Conservation (phyloP, 2,329 filamentous ascomycete genomes). For the Juglanconis oblonga region DNA sequence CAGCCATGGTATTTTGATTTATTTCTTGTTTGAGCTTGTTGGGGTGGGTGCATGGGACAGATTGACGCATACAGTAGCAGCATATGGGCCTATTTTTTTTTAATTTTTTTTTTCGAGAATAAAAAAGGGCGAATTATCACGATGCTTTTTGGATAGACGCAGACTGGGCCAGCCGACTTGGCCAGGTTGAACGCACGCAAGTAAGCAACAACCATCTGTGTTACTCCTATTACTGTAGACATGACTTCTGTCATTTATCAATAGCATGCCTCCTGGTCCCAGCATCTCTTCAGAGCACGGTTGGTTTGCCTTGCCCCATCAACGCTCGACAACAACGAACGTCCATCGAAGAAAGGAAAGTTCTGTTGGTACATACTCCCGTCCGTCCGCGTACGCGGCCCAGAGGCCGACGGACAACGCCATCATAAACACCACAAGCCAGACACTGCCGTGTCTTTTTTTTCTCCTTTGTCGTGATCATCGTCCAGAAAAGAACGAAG, state of each 20-base stretch:
- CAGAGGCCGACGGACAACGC: background rate
- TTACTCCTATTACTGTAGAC: constrained; percentile 14
- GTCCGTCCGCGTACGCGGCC: background rate
- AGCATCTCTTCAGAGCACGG: background rate
- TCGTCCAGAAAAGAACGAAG: background rate
- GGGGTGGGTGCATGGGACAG: too few relatives aligned
- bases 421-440: background rate
- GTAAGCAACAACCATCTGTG: constrained; percentile 5
- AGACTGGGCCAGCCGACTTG: too few relatives aligned
- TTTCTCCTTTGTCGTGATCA: background rate
- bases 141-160: too few relatives aligned
- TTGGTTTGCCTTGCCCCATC: background rate
- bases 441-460: background rate
- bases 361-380: constrained; percentile 15
- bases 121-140: too few relatives aligned
- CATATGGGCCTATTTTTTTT: too few relatives aligned
- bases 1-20: background rate
- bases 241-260: constrained; percentile 1
- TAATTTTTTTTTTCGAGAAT: too few relatives aligned
- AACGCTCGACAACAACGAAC: constrained; percentile 2
- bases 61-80: too few relatives aligned
- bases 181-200: background rate
- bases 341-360: constrained; percentile 4
- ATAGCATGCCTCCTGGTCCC: background rate
- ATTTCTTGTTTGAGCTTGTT: too few relatives aligned